Evolutionary conservation across 2,329 filamentous ascomycete species (phyloP), one percentile per base, ranked within the genome.

Genomic region (Claviceps sp.): DNA sequence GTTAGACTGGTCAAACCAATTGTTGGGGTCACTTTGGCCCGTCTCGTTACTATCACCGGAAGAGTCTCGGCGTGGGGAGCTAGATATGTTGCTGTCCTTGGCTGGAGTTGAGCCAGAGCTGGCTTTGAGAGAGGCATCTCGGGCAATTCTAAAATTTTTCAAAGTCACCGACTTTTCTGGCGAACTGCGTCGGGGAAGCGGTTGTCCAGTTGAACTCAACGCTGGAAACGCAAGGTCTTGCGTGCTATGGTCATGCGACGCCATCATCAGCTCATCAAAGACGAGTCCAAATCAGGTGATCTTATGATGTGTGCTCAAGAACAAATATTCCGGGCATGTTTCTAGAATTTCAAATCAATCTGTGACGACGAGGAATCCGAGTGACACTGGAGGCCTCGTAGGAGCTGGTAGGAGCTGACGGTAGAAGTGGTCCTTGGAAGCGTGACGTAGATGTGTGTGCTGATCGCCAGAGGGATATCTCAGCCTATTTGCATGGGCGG

Each of bases 1-100:
- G 44, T 80, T 80, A 4, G 73, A 76, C 11, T 64, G 66, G 39
- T 80, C 71, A 52, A 80, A 80, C 77, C 77, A 81, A 39, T 65
- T 70, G 39, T 69, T 74, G 0, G 75, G 69, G 50, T 80, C 76
- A 56, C 73, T 78, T 4, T 68, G 62, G 3, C 67, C 65, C 0
- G 76, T 78, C 22, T 70, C 66, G 46, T 74, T 67, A 39, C 74
- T 79, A 13, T 75, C 73, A 13, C 66, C 73, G 0, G 76, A 77
- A 0, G 74, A 78, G 37, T 74, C 66, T 22, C 65, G 62, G 4
- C 62, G 58, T 11, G 65, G 58, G 1, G 63, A 59, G 1, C 56
- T 59, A 8, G 59, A 54, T 3, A 48, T 44, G 1, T 56, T 58
- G 30, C 50, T 56, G 8, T 55, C 50, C 2, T 58, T 56, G 4